Evolutionary conservation across 148 eudicot species (phyloP), one percentile per base, ranked within the genome.

Genomic region (Chenopodium quinoa): DNA sequence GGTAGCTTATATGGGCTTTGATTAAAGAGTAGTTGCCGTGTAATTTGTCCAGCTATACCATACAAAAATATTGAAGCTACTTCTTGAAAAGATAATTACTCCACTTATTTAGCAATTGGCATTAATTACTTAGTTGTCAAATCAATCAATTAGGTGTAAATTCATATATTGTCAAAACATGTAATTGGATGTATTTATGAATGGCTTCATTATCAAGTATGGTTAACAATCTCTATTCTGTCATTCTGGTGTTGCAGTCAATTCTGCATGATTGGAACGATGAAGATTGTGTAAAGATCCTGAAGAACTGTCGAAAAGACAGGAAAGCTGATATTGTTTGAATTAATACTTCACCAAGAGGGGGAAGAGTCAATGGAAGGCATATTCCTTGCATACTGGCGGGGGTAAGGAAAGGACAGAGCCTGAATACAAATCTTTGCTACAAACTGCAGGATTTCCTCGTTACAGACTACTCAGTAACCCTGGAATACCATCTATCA

Each of bases 191-290:
- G 54, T 48, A 23, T n/a, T 23, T 4, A 25, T n/a, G 71, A 67
- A 67, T 29, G 10, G 14, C n/a, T 32, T 69, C 1, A 32, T 34
- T 4, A 37, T 19, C n/a, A 44, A 71, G 40, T 71, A 7, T 1
- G 74, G 25, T 19, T 37, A 37, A 71, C 13, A 22, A 71, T 71
- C 50, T 70, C 10, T 70, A 34, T 70, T 64, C 2, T 20, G 29
- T 10, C 27, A 32, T 72, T 34, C 25, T 82, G 77, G 74, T 88
- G 92, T 83, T 82, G 44, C 44, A 37, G 44, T 37, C 44, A 44
- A 77, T 91, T 10, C 22, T 90, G 25, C 91, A 91, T 12, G 91
- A 90, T 22, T 86, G 90, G 86, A 48, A 82, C 31, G 84, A 86
- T 13, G 86, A 85, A 14, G 85, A 86, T 31, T 83, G 88, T 25